Base-by-base conservation (phyloP, 2,329 filamentous ascomycete species). In the Diaporthe batatas region DNA sequence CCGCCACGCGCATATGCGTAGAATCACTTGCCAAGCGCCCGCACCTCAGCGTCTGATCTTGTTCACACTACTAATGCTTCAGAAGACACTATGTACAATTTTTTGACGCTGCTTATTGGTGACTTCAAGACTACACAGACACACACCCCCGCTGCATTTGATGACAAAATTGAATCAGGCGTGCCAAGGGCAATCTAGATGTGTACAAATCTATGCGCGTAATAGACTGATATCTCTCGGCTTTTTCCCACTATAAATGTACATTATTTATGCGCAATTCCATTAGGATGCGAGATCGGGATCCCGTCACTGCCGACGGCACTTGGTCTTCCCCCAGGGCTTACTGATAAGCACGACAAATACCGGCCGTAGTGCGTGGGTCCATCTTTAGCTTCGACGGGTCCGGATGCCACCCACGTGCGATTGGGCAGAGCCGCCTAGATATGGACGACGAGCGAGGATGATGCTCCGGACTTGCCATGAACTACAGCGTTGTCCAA, bases 271-370 rank as follows among this genome's bases (percentile, higher is more conserved):
- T 49, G 59, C 25, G 39, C 21, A 25, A 32, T 12, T 23, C 16
- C 42, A 64, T 34, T 21, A 25, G 42, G 44, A 64, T 47, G 59
- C 59, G 59, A 64, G 59, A 64, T 64, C 59, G 59, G 59, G 59
- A 44, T 34, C 25, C 12, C 34, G 21, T 34, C 12, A 64, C 11
- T 64, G 59, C 59, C 59, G 59, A 64, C 59, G 59, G 59, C 59
- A 64, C 42, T 49, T 49, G 42, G 29, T 14, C 42, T 18, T 32
- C 42, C 34, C 18, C 3, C 6, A 18, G 32, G 10, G 42, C 25
- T 18, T n/a, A 49, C 59, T 49, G 59, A 64, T 64, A 64, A 64
- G 59, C 42, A 64, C n/a, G 59, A 18, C 25, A 64, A 36, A 49
- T 49, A 64, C 59, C 59, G 42, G 32, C 42, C 42, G 42, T 64